Percentiles rank a stretch among this genome's conserved stretches.
Conservation (phyloP, 352 stramenopile species). For the Pythium biforme region DNA sequence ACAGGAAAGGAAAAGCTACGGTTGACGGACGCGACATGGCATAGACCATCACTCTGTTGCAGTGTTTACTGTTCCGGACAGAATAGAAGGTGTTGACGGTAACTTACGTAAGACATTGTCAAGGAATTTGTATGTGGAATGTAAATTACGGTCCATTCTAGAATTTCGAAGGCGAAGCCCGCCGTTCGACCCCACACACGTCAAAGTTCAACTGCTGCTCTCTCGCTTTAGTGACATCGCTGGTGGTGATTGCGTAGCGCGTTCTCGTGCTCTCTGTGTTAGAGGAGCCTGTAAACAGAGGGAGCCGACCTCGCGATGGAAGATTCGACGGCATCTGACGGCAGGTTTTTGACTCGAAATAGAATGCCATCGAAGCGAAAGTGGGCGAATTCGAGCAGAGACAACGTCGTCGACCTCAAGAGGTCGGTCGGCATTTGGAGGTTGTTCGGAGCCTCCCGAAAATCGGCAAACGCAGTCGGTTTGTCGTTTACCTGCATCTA, state of each 20-base stretch:
- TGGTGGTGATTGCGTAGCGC: constrained; percentile 6
- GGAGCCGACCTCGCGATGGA: constrained; percentile 10
- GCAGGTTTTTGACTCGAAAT: not conserved
- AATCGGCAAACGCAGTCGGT: no score
- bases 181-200: not conserved
- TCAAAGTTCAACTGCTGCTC: constrained; percentile 16
- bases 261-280: not conserved
- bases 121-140: constrained; percentile 4
- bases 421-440: no score
- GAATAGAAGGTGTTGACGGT: not conserved
- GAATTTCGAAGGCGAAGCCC: constrained; percentile 14
- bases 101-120: constrained; percentile 6
- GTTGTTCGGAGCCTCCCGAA: no score
- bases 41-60: constrained; percentile 16
- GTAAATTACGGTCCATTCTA: constrained; percentile 20
- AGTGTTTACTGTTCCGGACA: constrained; percentile 12
- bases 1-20: constrained; percentile 19
- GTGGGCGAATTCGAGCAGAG: not conserved
- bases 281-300: not conserved
- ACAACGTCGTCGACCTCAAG: no score
- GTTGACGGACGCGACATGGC: constrained; percentile 14
- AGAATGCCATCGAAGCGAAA: constrained; percentile 7
- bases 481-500: no score
- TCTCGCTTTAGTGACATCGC: constrained; percentile 11
- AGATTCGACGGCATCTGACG: constrained; percentile 18